Base-by-base conservation (phyloP, 805 yeast genomes). In the Jamesozyma jinghongensis region DNA sequence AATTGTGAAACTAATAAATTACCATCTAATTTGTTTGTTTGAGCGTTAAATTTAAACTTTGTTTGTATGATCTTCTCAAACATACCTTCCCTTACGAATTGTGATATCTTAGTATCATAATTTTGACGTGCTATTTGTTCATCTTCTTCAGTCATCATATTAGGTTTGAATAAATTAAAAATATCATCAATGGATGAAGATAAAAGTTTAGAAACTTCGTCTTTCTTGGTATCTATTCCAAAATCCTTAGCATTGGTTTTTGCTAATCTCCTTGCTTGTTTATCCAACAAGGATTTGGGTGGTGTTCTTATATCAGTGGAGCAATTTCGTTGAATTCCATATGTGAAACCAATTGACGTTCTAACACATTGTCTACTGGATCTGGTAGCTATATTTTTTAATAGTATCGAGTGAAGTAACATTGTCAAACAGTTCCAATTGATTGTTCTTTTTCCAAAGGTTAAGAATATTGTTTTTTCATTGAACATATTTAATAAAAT, bases 121-220 rank as follows among this genome's bases (percentile, higher is more conserved):
- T 36, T 33, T 19, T 38, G 16, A 13, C 33, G 17, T 8, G 42
- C 49, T 4, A 41, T 5, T 6, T 46, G 53, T 12, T 57, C 62
- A 35, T 57, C 60, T 27, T 53, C 60, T 25, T 53, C 54, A 1
- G 51, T 49, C 11, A 41, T 37, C 12, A 50, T 44, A 33, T 47
- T 49, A 8, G 57, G 56, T 32, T 50, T 54, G 39, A 57, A 55
- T 36, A 55, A 26, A n/a, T 52, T 47, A 11, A 44, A 43, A 4
- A 54, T 45, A 47, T 57, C 62, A 13, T 46, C 47, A 16, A 57
- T 28, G 4, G 60, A 49, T 13, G 26, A 18, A 8, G 42, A 25
- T 25, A 40, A 16, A 12, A 31, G 8, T 14, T 31, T 32, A 16
- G 37, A n/a, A 8, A 22, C 25, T 11, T 18, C 29, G 2, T 28